A percentile compares a stretch with the other conserved stretches of the same genome.
phyloP scores from a whole-genome alignment of 371 early-diverging fungal genomes.

The Haplosporangium sp. region DNA sequence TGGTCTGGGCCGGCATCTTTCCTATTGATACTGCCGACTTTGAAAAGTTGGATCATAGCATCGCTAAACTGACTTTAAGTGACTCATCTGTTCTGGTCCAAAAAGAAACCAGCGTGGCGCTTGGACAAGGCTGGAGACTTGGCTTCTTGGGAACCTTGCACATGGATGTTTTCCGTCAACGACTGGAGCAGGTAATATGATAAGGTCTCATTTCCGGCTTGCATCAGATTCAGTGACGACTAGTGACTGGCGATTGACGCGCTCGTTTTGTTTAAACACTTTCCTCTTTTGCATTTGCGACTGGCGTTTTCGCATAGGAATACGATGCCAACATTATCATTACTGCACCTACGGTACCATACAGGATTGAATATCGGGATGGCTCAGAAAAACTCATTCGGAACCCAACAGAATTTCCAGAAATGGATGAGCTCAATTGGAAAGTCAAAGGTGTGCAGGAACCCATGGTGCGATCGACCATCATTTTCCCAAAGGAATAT shows the following conservation, averaged over 20 bases:
- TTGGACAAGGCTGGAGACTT: conserved; percentile 97
- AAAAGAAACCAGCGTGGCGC: conserved; percentile 87
- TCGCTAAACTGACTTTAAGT: conserved; percentile 92
- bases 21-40: conserved; percentile 94
- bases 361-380: conserved; percentile 72
- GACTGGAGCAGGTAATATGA: conserved; percentile 83
- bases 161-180: conserved; percentile 97
- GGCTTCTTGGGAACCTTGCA: conserved; percentile 97
- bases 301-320: conserved; percentile 63
- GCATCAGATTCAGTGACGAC: too few species aligned
- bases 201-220: too few species aligned
- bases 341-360: conserved; percentile 95
- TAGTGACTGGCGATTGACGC: too few species aligned
- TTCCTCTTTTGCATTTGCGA: not conserved
- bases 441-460: conserved; percentile 82
- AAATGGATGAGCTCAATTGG: conserved; percentile 69
- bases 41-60: conserved; percentile 86
- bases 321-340: conserved; percentile 91
- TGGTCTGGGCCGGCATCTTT: conserved; percentile 91
- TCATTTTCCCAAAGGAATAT: conserved; percentile 93
- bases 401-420: conserved; percentile 95
- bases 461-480: conserved; percentile 92
- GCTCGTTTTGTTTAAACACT: not conserved
- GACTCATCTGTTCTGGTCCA: conserved; percentile 93
- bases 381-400: conserved; percentile 72